Conservation (phyloP, 305 asterid genomes). For the Fraxinus latifolia region DNA sequence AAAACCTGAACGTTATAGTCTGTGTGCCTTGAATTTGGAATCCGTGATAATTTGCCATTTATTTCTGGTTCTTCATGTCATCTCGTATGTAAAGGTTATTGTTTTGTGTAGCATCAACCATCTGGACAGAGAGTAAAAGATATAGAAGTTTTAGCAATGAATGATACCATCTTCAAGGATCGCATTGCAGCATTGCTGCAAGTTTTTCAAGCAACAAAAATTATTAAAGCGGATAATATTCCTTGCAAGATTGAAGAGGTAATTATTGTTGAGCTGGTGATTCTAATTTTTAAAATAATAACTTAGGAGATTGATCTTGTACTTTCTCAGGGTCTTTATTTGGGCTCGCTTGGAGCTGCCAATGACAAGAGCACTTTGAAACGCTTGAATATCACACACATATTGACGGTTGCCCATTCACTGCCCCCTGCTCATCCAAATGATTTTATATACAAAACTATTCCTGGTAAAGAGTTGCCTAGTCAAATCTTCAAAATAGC, state of each 20-base stretch:
- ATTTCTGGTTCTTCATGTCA: background rate
- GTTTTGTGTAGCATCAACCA: background rate
- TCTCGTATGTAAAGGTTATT: conserved; percentile 5
- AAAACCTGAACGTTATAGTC: background rate
- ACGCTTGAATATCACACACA: conserved; percentile 62
- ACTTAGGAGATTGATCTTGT: conserved; percentile 11
- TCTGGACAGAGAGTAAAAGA: conserved; percentile 4
- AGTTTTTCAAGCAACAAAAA: conserved; percentile 34
- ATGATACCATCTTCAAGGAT: conserved; percentile 27
- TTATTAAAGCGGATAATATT: conserved; percentile 39
- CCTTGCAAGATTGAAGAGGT: conserved; percentile 83
- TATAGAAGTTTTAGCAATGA: conserved; percentile 32
- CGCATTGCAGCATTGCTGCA: conserved; percentile 41
- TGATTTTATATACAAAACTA: conserved; percentile 62
- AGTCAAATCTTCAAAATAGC: background rate
- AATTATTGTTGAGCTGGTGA: background rate
- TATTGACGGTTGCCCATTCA: conserved; percentile 56
- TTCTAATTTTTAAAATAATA: background rate
- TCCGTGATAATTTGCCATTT: background rate
- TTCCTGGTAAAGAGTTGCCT: conserved; percentile 35
- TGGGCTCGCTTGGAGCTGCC: conserved; percentile 83
- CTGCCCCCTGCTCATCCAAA: conserved; percentile 44
- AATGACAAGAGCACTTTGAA: conserved; percentile 43
- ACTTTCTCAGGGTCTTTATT: conserved; percentile 61
- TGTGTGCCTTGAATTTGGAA: conserved; percentile 1